phyloP scores from a whole-genome alignment of 495 filamentous ascomycete species.

The Neurospora sp. region DNA sequence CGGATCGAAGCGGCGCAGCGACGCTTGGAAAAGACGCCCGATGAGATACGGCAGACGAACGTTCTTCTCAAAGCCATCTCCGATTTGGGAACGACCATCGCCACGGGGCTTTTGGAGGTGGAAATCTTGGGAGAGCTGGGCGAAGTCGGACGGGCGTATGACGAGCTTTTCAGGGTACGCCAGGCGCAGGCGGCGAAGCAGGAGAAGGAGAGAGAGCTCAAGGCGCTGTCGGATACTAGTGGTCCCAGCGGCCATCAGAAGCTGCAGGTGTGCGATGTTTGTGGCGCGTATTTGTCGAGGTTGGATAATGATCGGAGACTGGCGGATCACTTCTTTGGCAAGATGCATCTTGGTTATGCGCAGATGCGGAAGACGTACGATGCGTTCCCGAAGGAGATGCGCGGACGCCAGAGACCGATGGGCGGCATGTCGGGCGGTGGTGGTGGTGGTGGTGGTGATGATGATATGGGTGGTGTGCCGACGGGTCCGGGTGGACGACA shows the following conservation, averaged over 20 bases:
- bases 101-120: conserved; percentile 75
- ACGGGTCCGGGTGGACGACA: conserved; percentile 46
- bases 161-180: conserved; percentile 76
- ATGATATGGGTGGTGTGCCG: conserved; percentile 29
- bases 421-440: conserved; percentile 41
- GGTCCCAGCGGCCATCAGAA: conserved; percentile 95
- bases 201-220: conserved; percentile 79
- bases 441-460: conserved; percentile 34
- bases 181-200: conserved; percentile 73
- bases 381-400: conserved; percentile 74
- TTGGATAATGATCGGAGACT: conserved; percentile 90
- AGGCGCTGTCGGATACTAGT: conserved; percentile 80
- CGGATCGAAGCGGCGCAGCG: conserved; percentile 85
- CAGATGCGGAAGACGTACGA: conserved; percentile 93
- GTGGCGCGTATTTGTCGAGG: conserved; percentile 76
- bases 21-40: conserved; percentile 90
- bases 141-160: conserved; percentile 67
- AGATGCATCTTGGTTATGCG: conserved; percentile 98
- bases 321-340: conserved; percentile 97
- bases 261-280: conserved; percentile 96
- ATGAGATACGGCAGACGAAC: conserved; percentile 97
- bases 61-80: conserved; percentile 79
- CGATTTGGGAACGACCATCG: conserved; percentile 69
- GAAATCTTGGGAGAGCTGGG: conserved; percentile 75
- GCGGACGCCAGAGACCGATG: conserved; percentile 47